Evolutionary conservation across 805 yeast genomes (phyloP).

Genomic region (Kodamaea lidongshanica): DNA sequence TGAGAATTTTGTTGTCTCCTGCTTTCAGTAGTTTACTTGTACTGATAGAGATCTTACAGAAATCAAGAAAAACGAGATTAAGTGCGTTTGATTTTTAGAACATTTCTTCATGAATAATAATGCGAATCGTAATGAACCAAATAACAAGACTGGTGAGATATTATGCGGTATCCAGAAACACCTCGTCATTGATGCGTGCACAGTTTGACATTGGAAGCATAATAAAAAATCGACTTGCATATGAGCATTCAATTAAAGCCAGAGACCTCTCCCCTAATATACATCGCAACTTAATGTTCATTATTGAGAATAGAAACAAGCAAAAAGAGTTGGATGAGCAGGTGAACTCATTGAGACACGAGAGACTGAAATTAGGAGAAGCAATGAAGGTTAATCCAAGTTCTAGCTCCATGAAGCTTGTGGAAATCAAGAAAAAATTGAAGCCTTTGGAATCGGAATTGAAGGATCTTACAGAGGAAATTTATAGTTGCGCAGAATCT

Average conservation of each 20-base stretch:
- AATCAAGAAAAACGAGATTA: no score
- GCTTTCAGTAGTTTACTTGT: no score
- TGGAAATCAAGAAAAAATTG: constrained; percentile 20
- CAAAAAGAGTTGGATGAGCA: constrained; percentile 19
- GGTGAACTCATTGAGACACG: constrained; percentile 22
- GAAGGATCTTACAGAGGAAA: constrained; percentile 25
- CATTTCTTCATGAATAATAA: no score
- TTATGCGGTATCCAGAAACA: constrained; percentile 9
- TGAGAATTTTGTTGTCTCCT: no score
- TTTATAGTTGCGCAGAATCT: constrained; percentile 38
- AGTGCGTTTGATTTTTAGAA: no score
- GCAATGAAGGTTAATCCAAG: constrained; percentile 13
- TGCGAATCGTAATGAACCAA: no score
- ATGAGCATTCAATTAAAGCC: constrained; percentile 23
- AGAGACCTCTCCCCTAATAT: constrained; percentile 18
- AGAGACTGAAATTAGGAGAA: constrained; percentile 23
- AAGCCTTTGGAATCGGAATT: constrained; percentile 21
- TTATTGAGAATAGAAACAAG: constrained; percentile 19
- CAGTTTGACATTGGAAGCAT: constrained; percentile 22
- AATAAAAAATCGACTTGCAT: constrained; percentile 14
- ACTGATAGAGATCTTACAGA: no score
- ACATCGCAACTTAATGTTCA: constrained; percentile 18
- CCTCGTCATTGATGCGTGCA: constrained; percentile 15
- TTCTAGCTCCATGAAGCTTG: constrained; percentile 13
- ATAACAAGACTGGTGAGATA: no score